Evolutionary conservation across 805 yeast species (phyloP), one percentile per base, ranked within the genome.

Genomic region (Debaryomyces prosopidis): DNA sequence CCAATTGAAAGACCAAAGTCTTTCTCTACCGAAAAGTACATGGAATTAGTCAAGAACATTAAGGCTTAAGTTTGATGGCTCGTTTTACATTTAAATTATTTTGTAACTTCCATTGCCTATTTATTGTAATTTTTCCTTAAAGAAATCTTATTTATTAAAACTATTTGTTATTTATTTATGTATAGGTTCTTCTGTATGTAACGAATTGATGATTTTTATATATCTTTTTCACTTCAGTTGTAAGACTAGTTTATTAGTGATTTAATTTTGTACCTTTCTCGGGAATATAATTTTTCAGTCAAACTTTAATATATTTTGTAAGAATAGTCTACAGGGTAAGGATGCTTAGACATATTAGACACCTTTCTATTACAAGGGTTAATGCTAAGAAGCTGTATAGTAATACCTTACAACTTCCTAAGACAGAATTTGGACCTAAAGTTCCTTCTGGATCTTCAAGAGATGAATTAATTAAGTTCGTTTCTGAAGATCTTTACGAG

Each of bases 1-100:
- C 89, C 94, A 45, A 84, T 87, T 54, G 94, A 87, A 71, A 79
- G 94, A 65, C 94, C 94, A 62, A 85, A 83, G 76, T 73, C 96
- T 52, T 88, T 89, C 89, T 87, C 96, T 50, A 89, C 96, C 54
- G 92, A 89, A 75, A 89, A 89, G 76, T 88, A 86, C 79, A 84
- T 82, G 65, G 89, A 88, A 78, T 75, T 89, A 68, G 95, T 85
- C 62, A 76, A 79, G 57, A 65, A 57, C 62, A 65, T 68, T 51
- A 57, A 56, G 44, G 51, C 46, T 50, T 46, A 47, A 42, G 23
- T 36, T 15, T 40, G 34, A 34, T 30, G 26, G 18, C 33, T 36
- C 14, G 23, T 38, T 26, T 19, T 6, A 15, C 31, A 16, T 8
- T 11, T 23, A 20, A 12, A 9, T 38, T 23, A 23, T 23, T 10